Base-by-base conservation (phyloP, 169 alveolate genomes). In the Plasmodium gaboni region DNA sequence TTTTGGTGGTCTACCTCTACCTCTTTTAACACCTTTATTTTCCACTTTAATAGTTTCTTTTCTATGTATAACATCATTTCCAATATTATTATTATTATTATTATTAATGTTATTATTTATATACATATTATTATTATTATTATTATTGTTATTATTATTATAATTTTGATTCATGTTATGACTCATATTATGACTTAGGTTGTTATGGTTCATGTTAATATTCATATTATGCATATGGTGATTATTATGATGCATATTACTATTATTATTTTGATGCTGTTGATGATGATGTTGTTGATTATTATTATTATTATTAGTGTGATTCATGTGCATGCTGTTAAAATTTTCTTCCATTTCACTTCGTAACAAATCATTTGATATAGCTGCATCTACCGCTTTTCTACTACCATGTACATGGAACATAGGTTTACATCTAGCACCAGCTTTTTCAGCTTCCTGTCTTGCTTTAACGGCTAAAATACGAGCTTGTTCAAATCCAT, bases 401-500 rank as follows among this genome's bases (percentile, higher is more conserved):
- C 89, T 63, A 32, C 44, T 32, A 64, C 89, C 89, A 78, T 78
- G 89, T 7, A 78, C 89, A 65, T 78, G 89, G 59, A 78, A 78
- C 89, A 78, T 78, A 8, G 89, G 89, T 32, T 78, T 78, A 22
- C 89, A 78, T n/a, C 89, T 50, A 1, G 89, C 89, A 42, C 89
- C 89, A 26, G 89, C 89, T n/a, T 78, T 78, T 15, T 85, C 92
- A 10, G 92, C 92, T 73, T 85, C 92, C 57, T 93, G 93, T 17
- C 96, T 74, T 72, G 95, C 93, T 69, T 93, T 94, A 32, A 93
- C 93, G n/a, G 96, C 96, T 50, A 93, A 91, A 87, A 93, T 76
- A 51, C 96, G 46, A 9, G 96, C 96, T 83, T 93, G 95, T 63
- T 93, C 96, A 74, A 93, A 93, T 17, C 96, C 96, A 68, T 92